Conservation (phyloP, 1,284 basidiomycete species). For the Cutaneotrichosporon sp. region DNA sequence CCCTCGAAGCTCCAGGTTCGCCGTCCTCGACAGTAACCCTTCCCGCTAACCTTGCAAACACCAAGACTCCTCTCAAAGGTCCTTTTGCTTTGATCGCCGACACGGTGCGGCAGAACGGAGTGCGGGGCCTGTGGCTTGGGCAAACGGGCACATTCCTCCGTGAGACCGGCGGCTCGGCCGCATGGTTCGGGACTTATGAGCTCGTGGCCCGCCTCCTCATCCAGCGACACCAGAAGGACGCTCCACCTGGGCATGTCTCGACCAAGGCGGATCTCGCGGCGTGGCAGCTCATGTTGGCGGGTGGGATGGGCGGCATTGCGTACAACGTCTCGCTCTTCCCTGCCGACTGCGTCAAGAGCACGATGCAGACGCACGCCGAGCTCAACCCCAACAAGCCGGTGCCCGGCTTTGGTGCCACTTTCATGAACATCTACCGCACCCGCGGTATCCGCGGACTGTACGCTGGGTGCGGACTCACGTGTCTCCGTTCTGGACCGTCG, state of each 20-base stretch:
- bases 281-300: constrained; percentile 79
- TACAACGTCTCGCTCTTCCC: constrained; percentile 84
- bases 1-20: constrained; percentile 32
- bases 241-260: constrained; percentile 26
- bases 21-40: constrained; percentile 22
- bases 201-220: constrained; percentile 63
- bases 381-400: constrained; percentile 61
- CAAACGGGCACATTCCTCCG: constrained; percentile 81
- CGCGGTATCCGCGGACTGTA: constrained; percentile 85
- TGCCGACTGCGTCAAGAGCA: constrained; percentile 90
- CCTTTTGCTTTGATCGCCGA: constrained; percentile 67
- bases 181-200: constrained; percentile 88
- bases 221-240: constrained; percentile 47
- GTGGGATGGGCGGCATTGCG: constrained; percentile 79
- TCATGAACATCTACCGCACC: constrained; percentile 68
- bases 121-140: constrained; percentile 80
- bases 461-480: constrained; percentile 92
- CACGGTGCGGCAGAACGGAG: constrained; percentile 65
- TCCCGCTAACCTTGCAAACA: constrained; percentile 23
- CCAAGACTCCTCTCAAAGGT: constrained; percentile 57
- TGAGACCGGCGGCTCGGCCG: constrained; percentile 80
- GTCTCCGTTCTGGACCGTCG: constrained; percentile 80
- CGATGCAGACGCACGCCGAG: constrained; percentile 92
- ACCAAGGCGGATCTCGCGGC: constrained; percentile 62
- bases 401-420: constrained; percentile 68